Conservation (phyloP, 495 filamentous ascomycete species). For the Penicillium arizonense region DNA sequence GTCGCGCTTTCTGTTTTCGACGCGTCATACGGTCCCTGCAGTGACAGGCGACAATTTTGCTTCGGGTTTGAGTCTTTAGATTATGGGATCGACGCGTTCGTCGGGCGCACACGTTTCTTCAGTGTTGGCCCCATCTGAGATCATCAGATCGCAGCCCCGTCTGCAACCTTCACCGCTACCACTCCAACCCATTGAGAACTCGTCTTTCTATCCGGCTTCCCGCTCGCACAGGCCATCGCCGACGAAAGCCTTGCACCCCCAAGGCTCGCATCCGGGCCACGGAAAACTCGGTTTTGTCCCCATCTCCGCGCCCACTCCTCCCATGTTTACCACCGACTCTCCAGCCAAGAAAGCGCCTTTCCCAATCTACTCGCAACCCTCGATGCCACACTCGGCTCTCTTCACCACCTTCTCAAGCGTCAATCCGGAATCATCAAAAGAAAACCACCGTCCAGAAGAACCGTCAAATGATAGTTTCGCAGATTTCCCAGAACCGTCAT, state of each 20-base stretch:
- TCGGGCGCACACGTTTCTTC: conserved; percentile 61
- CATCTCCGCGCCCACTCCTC: conserved; percentile 67
- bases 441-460: conserved; percentile 56
- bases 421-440: conserved; percentile 52
- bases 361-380: conserved; percentile 33
- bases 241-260: conserved; percentile 44
- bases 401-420: conserved; percentile 61
- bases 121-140: conserved; percentile 52
- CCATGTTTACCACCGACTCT: conserved; percentile 75
- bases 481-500: conserved; percentile 53
- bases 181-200: conserved; percentile 47
- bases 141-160: conserved; percentile 45
- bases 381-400: conserved; percentile 61
- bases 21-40: conserved; percentile 25
- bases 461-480: conserved; percentile 50
- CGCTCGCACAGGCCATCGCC: conserved; percentile 58
- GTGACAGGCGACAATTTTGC: conserved; percentile 13
- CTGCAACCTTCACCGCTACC: conserved; percentile 50
- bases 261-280: conserved; percentile 34
- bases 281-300: conserved; percentile 51
- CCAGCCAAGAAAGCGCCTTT: conserved; percentile 74
- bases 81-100: conserved; percentile 67
- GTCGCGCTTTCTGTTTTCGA: conserved; percentile 17
- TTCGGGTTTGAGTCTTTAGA: conserved; percentile 9
- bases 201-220: conserved; percentile 52